Evolutionary conservation across 306 rosid species (phyloP), one percentile per base, ranked within the genome.

Genomic region (Ormosia emarginata): DNA sequence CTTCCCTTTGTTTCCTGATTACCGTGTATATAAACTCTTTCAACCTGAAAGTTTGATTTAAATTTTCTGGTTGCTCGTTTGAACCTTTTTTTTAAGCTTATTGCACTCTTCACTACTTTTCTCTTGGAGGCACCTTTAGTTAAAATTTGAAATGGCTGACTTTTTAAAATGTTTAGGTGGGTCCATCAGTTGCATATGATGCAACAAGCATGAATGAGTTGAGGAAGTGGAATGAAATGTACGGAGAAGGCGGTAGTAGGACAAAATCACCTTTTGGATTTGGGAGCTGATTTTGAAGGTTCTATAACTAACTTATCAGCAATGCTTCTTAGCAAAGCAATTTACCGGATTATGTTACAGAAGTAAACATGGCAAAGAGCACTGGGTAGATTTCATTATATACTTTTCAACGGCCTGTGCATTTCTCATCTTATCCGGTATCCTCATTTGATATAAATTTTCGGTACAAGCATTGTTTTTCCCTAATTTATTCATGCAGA

Each of bases 181-280:
- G 99, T 34, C 98, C 99, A 57, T 95, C 99, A 1, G 92, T 95
- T 70, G 95, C 97, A 7, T 93, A 90, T 24, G 98, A 95, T 77
- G 99, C 99, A 43, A 68, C 96, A 9, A 95, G 92, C 87, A 93
- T 95, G 98, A 95, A 89, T 62, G 99, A 93, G 79, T 83, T 95
- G 71, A 89, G 99, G 84, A 95, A 95, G 81, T 95, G 99, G 99
- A 95, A 93, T 55, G 99, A 95, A 72, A 94, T 92, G 88, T 95
- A 95, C 2, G 99, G 99, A 5, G 99, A 95, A 86, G 97, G 94
- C 4, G 99, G 99, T 58, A 95, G 91, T 81, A 86, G 99, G 90
- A 84, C 87, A 57, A 95, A 91, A 82, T 87, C 99, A 43, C 95
- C 97, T n/a, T 90, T 95, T 29, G 99, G 99, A 66, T 95, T 95